Evolutionary conservation across 495 filamentous ascomycete species (phyloP), one percentile per base, ranked within the genome.

Genomic region (Penicillium canescens): DNA sequence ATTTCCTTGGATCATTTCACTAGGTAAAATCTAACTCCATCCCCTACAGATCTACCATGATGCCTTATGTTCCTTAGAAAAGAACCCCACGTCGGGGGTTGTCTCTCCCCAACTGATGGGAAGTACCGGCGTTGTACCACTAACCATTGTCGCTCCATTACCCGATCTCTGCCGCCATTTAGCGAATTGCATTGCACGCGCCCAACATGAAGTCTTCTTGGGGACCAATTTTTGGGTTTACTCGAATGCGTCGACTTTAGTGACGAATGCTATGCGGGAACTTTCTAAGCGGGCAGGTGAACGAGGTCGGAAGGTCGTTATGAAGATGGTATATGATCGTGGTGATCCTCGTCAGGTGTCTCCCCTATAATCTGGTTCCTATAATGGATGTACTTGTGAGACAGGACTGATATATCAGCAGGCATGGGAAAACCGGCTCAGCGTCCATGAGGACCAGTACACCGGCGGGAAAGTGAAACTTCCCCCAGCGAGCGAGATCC

Each of bases 261-360:
- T 91, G 43, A 86, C 81, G 11, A 80, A 91, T 70, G 84, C 85
- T 3, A 78, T 92, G 38, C 73, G 68, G 9, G 88, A 91, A 61
- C 76, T 91, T 8, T 87, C 88, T 1, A 73, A 63, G 12, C 76
- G 88, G 47, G 87, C 85, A 4, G 84, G 85, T 0, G 72, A 77
- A 50, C 68, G 83, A 23, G 81, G 82, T 0, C 50, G 71, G 26
- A 85, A 78, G 56, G 69, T 86, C 9, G 75, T 89, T 0, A 78
- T 92, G 45, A 91, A 91, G 67, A 74, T 91, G 58, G 78, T 90
- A 38, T 91, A 91, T 66, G 89, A 92, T 62, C 77, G 86, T 0
- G 88, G 86, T 31, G 82, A 81, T 59, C 69, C 82, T 7, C 84
- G 78, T 39, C 86, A 90, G 65, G 70, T 69, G 26, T 14, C 62